Base-by-base conservation (phyloP, 2,329 filamentous ascomycete genomes). In the Leptoxyphium fumago region DNA sequence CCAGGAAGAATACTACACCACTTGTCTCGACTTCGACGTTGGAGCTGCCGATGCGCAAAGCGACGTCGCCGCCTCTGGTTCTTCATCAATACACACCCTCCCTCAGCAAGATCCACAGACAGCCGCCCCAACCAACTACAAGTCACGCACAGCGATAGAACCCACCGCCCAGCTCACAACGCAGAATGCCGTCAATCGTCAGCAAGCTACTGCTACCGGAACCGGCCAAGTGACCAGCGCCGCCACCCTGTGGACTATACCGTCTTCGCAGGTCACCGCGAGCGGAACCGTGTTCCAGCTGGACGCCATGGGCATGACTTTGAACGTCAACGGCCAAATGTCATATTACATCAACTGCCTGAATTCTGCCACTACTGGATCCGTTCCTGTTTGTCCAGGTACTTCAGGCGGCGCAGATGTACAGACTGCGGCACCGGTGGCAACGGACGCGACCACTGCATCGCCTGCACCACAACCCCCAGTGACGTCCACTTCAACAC, bases 1-100 rank as follows among this genome's bases (percentile, higher is more conserved):
- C 49, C 72, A 71, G 49, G 67, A 72, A 49, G 71, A 79, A 57
- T 74, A 69, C 53, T 79, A 78, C 59, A 77, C 71, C 4, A 71
- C 70, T 15, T 79, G 75, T 51, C 72, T 68, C 48, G 71, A 77
- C 56, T 63, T 78, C 41, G 65, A 70, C 34, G 60, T 74, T 36
- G 63, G 68, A 50, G 40, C 47, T 39, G 42, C 43, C 15, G 40
- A 45, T 14, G 44, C 42, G 9, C 14, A 40, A 4, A 29, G 40
- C 13, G 45, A 45, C 10, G 43, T 47, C 9, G 43, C 52, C 17
- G 43, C 44, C 7, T 26, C 21, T 26, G 45, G 44, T 8, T 45
- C 45, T 10, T 36, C 49, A 10, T 42, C 50, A 2, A 49, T 49
- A 39, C 51, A 57, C 46, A 51, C 48, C 34, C 52, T 64, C 34